Percentiles rank a stretch among this genome's conserved stretches.
Evolutionary conservation across 768 basidiomycete genomes (phyloP).

Genomic region (Hygrophoropsis aurantiaca): DNA sequence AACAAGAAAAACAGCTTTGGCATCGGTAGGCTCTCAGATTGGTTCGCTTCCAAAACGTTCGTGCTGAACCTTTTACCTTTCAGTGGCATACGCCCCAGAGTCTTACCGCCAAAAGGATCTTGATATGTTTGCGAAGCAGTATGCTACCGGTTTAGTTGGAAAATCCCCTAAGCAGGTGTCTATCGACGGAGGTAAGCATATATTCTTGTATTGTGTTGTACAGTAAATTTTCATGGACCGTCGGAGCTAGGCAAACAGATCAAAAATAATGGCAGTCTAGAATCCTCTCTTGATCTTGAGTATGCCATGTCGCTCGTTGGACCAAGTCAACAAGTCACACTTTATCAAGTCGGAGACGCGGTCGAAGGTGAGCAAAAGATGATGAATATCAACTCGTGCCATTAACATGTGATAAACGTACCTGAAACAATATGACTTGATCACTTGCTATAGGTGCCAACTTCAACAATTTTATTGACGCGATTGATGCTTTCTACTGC

Average conservation of each 20-base stretch:
- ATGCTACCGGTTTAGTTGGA: conserved; percentile 30
- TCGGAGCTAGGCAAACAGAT: conserved; percentile 46
- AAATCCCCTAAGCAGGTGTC: conserved; percentile 8
- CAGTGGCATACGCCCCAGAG: conserved; percentile 47
- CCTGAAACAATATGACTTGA: no score
- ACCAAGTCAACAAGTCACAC: conserved; percentile 24
- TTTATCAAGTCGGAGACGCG: conserved; percentile 33
- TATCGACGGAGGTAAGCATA: conserved; percentile 35
- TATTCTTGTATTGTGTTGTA: conserved; percentile 12
- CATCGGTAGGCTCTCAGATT: conserved; percentile 27
- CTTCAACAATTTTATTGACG: conserved; percentile 47
- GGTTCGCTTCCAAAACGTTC: not conserved
- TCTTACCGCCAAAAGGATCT: conserved; percentile 40
- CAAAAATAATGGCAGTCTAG: conserved; percentile 48
- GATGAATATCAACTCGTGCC: no score
- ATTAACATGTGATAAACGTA: no score
- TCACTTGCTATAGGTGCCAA: conserved; percentile 32
- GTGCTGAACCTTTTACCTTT: conserved; percentile 17
- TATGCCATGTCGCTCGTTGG: conserved; percentile 49
- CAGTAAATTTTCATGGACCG: not conserved
- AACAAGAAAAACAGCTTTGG: conserved; percentile 34
- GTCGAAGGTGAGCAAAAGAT: conserved; percentile 28
- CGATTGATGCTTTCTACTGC: conserved; percentile 42
- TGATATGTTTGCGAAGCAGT: conserved; percentile 37
- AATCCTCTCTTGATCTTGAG: conserved; percentile 68